A percentile compares a stretch with the other conserved stretches of the same genome.
These are phyloP conservation scores for Ajuga chamaepitys DNA, from an alignment of 257 asterid species.

Conservation along the genomic window DNA sequence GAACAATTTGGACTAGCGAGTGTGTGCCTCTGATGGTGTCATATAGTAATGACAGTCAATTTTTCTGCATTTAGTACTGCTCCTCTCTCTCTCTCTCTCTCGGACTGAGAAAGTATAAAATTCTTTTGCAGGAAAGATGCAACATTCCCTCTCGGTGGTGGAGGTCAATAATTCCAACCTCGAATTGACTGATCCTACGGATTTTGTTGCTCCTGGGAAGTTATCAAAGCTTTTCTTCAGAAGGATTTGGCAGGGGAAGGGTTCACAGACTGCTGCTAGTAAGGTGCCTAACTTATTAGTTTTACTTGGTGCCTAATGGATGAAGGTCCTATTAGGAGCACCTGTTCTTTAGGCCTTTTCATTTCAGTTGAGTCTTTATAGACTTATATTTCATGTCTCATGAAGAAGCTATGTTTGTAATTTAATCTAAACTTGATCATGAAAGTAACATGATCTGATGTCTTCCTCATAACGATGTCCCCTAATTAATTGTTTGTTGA, in stretches of 20 bases:
- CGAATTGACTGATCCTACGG: conserved; percentile 35
- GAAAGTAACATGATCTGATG: background rate
- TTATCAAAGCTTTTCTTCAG: conserved; percentile 56
- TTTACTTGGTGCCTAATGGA: conserved; percentile 20
- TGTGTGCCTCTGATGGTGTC: conserved; percentile 74
- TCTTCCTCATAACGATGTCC: conserved; percentile 7
- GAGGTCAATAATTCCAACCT: conserved; percentile 50
- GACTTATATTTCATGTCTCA: background rate
- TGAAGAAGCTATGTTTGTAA: background rate
- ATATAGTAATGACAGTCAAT: conserved; percentile 40
- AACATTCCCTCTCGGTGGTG: conserved; percentile 86
- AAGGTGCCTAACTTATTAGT: conserved; percentile 53
- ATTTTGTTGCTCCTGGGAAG: conserved; percentile 39
- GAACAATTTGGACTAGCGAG: conserved; percentile 87
- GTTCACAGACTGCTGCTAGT: conserved; percentile 76
- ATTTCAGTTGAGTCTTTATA: background rate
- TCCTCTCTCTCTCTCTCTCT: background rate
- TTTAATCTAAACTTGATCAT: background rate
- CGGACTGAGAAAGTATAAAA: background rate
- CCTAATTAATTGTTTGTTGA: background rate
- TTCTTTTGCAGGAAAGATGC: conserved; percentile 67
- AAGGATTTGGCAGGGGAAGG: conserved; percentile 97
- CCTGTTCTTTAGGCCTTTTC: background rate
- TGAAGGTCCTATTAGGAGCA: background rate
- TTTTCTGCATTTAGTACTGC: conserved; percentile 2